Conservation (phyloP, 1,139 yeast genomes). For the Pichia sp. region DNA sequence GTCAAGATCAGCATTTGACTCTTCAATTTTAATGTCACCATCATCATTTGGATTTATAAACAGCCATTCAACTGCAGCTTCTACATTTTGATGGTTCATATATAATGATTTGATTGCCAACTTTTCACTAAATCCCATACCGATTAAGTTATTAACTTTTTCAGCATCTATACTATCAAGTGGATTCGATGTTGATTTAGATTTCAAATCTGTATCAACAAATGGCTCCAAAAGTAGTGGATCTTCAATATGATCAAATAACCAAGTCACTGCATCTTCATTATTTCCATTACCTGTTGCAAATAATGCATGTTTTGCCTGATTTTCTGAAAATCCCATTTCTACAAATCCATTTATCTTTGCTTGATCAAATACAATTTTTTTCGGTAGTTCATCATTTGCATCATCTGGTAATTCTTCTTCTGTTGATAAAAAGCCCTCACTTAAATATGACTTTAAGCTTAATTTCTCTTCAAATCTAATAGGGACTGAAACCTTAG, state of each 20-base stretch:
- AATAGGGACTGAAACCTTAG: constrained; percentile 67
- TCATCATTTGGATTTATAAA: constrained; percentile 70
- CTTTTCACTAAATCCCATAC: constrained; percentile 71
- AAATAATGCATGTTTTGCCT: constrained; percentile 62
- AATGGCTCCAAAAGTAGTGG: constrained; percentile 66
- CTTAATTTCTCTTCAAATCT: constrained; percentile 43
- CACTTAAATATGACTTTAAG: constrained; percentile 31
- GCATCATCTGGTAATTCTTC: constrained; percentile 34
- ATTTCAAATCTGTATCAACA: constrained; percentile 22
- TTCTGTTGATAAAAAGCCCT: constrained; percentile 37
- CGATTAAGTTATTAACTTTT: constrained; percentile 44
- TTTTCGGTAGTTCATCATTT: constrained; percentile 22
- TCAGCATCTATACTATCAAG: constrained; percentile 31
- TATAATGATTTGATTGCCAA: constrained; percentile 66
- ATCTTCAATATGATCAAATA: constrained; percentile 85
- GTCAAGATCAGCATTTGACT: constrained; percentile 15
- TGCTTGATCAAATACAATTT: constrained; percentile 50
- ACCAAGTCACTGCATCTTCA: constrained; percentile 88
- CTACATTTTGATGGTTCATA: constrained; percentile 52
- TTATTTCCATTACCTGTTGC: constrained; percentile 61
- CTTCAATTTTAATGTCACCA: constrained; percentile 33
- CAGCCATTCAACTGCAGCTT: constrained; percentile 85
- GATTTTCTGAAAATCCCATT: constrained; percentile 83
- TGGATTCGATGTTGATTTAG: neutral
- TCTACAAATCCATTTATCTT: constrained; percentile 50